phyloP scores from a whole-genome alignment of 192 early-diverging fungal genomes.

The Thamnidium elegans region DNA sequence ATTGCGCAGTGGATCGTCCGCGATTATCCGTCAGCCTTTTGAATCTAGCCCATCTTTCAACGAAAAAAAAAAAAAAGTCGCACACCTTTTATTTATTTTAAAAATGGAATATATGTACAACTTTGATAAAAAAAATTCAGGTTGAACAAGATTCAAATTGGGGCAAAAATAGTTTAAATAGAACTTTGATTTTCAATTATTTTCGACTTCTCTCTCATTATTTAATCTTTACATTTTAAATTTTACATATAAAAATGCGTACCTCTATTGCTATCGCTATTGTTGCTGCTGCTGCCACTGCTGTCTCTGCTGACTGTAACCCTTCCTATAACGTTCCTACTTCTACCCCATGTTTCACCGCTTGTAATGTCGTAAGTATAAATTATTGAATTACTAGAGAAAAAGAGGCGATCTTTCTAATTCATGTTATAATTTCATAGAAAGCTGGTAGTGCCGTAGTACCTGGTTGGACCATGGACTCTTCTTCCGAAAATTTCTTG shows the following conservation, averaged over 20 bases:
- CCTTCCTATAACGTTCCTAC: constrained; percentile 28
- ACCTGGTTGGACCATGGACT: constrained; percentile 20
- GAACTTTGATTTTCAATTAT: neutral
- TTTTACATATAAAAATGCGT: constrained; percentile 26
- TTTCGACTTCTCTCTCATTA: neutral
- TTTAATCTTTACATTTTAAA: constrained; percentile 1
- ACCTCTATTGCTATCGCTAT: constrained; percentile 24
- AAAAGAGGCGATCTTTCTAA: neutral
- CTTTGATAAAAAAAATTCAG: too few relatives aligned
- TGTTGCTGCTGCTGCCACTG: constrained; percentile 10
- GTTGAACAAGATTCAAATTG: too few relatives aligned
- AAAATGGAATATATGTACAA: too few relatives aligned
- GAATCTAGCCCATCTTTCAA: neutral
- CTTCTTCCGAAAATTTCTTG: constrained; percentile 28
- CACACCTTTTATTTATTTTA: too few relatives aligned
- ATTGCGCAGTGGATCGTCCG: neutral
- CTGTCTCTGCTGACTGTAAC: constrained; percentile 24
- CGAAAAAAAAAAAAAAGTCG: neutral
- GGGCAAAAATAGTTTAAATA: neutral
- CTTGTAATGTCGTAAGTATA: constrained; percentile 31
- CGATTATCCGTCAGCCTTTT: neutral
- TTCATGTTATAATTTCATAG: constrained; percentile 9
- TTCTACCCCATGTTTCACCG: constrained; percentile 23
- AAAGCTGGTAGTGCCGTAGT: constrained; percentile 21
- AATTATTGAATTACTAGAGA: too few relatives aligned